phyloP scores from a whole-genome alignment of 371 early-diverging fungal genomes.

The Apophysomyces sp. region DNA sequence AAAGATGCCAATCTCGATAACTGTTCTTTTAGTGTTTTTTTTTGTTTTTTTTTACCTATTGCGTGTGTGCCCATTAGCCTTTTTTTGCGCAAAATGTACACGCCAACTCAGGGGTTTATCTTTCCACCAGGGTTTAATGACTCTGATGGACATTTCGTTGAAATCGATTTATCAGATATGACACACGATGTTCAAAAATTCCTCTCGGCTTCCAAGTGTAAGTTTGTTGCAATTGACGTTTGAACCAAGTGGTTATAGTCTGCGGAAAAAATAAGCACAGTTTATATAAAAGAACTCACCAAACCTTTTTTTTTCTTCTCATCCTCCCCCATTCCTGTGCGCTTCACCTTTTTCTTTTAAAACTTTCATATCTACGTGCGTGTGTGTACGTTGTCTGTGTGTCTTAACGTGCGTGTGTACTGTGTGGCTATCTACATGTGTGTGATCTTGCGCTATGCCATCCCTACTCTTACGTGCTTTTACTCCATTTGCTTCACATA shows the following conservation, averaged over 20 bases:
- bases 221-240: not conserved
- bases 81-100: too few species aligned
- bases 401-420: too few species aligned
- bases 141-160: not conserved
- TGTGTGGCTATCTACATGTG: not conserved
- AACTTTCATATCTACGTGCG: not conserved
- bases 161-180: not conserved
- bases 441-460: not conserved
- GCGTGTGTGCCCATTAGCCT: too few species aligned
- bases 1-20: too few species aligned
- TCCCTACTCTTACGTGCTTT: not conserved
- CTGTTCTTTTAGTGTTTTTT: too few species aligned
- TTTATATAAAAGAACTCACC: not conserved
- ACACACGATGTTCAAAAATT: not conserved
- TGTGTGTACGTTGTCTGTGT: too few species aligned
- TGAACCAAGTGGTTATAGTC: not conserved
- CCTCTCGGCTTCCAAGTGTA: not conserved
- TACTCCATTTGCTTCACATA: slow-evolving; percentile 1
- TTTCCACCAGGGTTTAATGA: not conserved
- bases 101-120: too few species aligned
- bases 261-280: not conserved
- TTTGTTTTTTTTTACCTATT: too few species aligned
- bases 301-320: not conserved
- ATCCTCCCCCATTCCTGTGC: not conserved
- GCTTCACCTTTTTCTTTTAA: not conserved